Evolutionary conservation across 2,329 filamentous ascomycete genomes (phyloP).

Genomic region (Penicillium sp.): DNA sequence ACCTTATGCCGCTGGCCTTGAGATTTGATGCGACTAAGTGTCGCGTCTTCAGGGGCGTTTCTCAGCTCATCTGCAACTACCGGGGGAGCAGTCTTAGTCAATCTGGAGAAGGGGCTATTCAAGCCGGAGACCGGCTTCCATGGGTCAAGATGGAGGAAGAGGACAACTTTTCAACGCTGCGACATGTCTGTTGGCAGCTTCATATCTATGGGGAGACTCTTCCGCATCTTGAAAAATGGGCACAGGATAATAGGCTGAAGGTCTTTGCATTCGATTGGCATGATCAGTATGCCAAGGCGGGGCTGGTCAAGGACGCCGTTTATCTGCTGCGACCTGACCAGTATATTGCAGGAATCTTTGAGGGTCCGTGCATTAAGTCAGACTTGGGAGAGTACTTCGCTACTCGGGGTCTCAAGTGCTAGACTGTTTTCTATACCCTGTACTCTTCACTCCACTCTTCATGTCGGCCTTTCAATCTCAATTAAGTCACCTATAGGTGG

Average conservation of each 20-base stretch:
- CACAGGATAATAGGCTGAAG: constrained; percentile 16
- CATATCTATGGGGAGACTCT: constrained; percentile 29
- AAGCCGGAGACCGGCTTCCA: constrained; percentile 49
- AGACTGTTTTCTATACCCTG: neutral
- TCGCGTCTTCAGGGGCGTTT: constrained; percentile 36
- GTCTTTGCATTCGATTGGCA: constrained; percentile 27
- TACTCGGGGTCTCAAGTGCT: constrained; percentile 5
- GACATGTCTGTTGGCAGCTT: constrained; percentile 30
- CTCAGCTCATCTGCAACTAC: constrained; percentile 46
- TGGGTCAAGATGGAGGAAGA: constrained; percentile 25
- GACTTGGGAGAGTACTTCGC: constrained; percentile 1
- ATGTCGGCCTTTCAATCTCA: neutral
- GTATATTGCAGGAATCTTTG: constrained; percentile 28
- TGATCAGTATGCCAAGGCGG: constrained; percentile 20
- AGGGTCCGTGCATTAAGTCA: constrained; percentile 17
- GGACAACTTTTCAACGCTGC: constrained; percentile 30
- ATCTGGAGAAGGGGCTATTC: constrained; percentile 34
- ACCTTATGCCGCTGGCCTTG: constrained; percentile 28
- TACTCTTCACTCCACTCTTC: neutral
- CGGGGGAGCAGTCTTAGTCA: constrained; percentile 36
- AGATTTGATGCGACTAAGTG: constrained; percentile 19
- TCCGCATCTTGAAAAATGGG: constrained; percentile 25
- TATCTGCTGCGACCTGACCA: constrained; percentile 34
- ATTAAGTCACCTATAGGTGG: neutral
- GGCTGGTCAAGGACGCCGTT: constrained; percentile 23